Evolutionary conservation across 2,329 filamentous ascomycete species (phyloP), one percentile per base, ranked within the genome.

Genomic region (Aspergillus transmontanensis): DNA sequence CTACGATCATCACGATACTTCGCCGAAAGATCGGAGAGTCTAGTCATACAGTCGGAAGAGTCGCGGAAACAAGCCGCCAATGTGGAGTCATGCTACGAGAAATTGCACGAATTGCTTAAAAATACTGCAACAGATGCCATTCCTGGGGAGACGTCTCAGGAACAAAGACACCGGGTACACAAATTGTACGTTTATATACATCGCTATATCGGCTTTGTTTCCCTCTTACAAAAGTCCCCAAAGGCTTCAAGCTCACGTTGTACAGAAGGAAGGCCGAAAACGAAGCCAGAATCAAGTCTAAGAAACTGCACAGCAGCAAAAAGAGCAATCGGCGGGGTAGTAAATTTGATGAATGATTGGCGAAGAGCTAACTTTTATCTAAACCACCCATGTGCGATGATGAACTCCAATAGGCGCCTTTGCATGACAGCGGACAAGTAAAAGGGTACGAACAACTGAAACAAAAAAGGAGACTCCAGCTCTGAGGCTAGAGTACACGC

Each of bases 21-120:
- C 64, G 83, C 87, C 26, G 76, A 80, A 32, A 82, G 83, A 60
- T 83, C 84, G 16, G 77, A 84, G 66, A 77, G 80, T 62, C 74
- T 90, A 28, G 80, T 89, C 59, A 87, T 90, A 65, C 87, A 89
- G 68, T 84, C 86, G 48, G 87, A 89, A 69, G 86, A 88, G 63
- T 86, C 84, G 65, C 84, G 87, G 45, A 88, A 88, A 72, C 87
- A 88, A 71, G 80, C 77, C 51, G 83, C 84, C 63, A 90, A 90
- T 70, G 83, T 86, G 57, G 82, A 86, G 53, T 79, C 81, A 32
- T 89, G 87, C 73, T 88, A 85, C 71, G 78, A 80, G 55, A 87
- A 86, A 71, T 79, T 90, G 64, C 80, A 85, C 64, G 79, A 84
- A 59, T 70, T 88, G 60, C 80, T 90, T 57, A 72, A 81, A 30